Base-by-base conservation (phyloP, 148 eudicot genomes). In the Tetragonia tetragonoides region DNA sequence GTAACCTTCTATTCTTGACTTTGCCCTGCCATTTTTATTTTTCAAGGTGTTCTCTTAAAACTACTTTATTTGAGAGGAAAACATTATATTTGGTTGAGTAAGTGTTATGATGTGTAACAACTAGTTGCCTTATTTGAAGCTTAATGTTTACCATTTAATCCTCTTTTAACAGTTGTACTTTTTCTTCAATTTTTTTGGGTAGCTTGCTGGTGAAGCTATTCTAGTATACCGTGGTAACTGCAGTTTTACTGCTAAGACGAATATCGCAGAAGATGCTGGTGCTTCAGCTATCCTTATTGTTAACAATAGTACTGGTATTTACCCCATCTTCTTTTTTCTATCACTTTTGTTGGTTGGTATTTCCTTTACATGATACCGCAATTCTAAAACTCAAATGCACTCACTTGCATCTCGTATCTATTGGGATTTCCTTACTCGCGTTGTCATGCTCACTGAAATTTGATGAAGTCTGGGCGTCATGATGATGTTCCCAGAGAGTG, bases 151-250 rank as follows among this genome's bases (percentile, higher is more conserved):
- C 28, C 42, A 3, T 12, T 18, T 10, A 37, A 34, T 34, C 74
- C 54, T 63, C 18, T 28, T 24, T 6, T 75, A 51, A 68, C 53
- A 42, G 10, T 12, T 68, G 10, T 68, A 14, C 16, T 41, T 40
- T 34, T 42, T 6, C 57, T 49, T 75, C n/a, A 47, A 7, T 76
- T 80, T 46, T 67, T 74, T 61, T 44, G 15, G 74, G 71, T 84
- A 95, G 99, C 92, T 95, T 81, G 82, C 93, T 2, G 99, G 97
- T 65, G 97, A 93, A 86, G 92, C 84, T 85, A 90, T 95, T 82
- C 85, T 95, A 78, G 99, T 93, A 60, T 88, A 83, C 80, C 93
- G 99, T 49, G 99, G 99, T 40, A 90, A 87, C 69, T 95, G 99
- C 87, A 95, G 97, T 87, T 95, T 95, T 85, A 93, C 97, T 64